phyloP scores from a whole-genome alignment of 306 rosid genomes.

The Quercus robur region DNA sequence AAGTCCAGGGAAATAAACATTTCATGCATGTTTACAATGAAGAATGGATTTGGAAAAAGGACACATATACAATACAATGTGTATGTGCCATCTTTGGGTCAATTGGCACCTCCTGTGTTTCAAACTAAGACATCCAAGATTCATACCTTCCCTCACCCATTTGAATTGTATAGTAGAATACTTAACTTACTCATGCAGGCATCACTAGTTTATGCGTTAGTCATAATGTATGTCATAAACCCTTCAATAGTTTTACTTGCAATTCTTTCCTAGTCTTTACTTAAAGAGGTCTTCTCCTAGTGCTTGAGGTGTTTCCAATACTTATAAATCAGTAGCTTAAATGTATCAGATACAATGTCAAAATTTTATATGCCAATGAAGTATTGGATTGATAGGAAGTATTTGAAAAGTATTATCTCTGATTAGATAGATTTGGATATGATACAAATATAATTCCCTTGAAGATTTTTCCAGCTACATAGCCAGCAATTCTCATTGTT shows the following conservation, averaged over 20 bases:
- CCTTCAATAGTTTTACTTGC: background rate
- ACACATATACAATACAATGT: background rate
- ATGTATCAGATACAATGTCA: background rate
- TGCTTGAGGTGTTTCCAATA: background rate
- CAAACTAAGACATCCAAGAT: no score
- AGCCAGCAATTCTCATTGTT: no score
- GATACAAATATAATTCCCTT: no score
- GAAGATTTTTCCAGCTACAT: no score
- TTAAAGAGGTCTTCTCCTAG: background rate
- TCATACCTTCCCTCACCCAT: no score
- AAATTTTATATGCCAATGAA: background rate
- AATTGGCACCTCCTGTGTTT: no score
- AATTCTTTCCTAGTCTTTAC: background rate
- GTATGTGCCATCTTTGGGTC: no score
- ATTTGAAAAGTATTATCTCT: no score
- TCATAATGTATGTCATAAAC: background rate
- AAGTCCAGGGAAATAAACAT: background rate
- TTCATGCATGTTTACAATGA: background rate
- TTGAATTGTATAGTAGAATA: background rate
- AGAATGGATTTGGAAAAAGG: background rate
- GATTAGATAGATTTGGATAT: no score
- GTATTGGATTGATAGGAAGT: background rate
- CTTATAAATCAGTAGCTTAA: background rate
- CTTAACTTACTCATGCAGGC: background rate
- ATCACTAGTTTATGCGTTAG: background rate